Base-by-base conservation (phyloP, 2,329 filamentous ascomycete genomes). In the Clarireedia homoeocarpa region DNA sequence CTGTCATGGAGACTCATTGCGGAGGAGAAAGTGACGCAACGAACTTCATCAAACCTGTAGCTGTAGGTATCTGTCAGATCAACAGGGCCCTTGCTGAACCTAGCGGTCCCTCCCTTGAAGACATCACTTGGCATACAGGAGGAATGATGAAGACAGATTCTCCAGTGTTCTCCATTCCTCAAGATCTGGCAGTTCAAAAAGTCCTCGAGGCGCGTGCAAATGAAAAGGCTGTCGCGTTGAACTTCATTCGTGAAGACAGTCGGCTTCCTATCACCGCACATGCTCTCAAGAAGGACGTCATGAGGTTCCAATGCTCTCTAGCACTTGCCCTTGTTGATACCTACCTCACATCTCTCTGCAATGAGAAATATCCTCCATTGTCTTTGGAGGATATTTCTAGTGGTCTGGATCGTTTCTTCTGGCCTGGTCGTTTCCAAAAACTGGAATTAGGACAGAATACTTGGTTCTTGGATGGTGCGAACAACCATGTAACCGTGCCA, bases 361-460 rank as follows among this genome's bases (percentile, higher is more conserved):
- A 65, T 14, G 17, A 51, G 38, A 40, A 48, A 12, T 30, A n/a
- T 17, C 49, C 15, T 59, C 69, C 5, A 71, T 91, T 0, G 67
- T 72, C 10, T 77, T 83, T 62, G 86, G 95, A 67, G 73, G 83
- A 48, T 75, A 79, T 24, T 3, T n/a, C 23, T 10, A 40, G 46
- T 5, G 92, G 90, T 0, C 74, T 97, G 1, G 83, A 90, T 67
- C 73, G 81, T 62, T 87, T 89, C 5, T 81, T 82, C 2, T 88
- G 91, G 74, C 82, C 89, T 30, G 94, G 91, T 3, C 80, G 92
- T 27, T 96, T 91, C 67, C 81, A 85, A 60, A 71, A 79, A 51
- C 78, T 79, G 62, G 63, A 70, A 4, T 77, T 82, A 56, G 74
- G 74, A 3, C 58, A 63, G 14, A 61, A 58, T n/a, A 53, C 60